These are phyloP conservation scores for Candida nemodendra DNA, from an alignment of 805 yeast genomes.

Conservation along the genomic window DNA sequence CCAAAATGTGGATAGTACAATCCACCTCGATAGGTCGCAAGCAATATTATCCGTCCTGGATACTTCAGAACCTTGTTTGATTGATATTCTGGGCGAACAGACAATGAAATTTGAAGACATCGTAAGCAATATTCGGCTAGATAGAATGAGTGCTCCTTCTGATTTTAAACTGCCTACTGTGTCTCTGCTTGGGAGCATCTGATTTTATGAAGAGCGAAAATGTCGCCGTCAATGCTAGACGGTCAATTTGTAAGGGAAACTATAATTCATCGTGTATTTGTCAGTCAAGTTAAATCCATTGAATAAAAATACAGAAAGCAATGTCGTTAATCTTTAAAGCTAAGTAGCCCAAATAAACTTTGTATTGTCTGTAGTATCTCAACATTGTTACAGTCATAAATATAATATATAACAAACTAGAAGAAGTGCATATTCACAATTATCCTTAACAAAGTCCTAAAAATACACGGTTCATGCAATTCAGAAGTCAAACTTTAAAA, in stretches of 20 bases:
- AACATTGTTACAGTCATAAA: too few relatives aligned
- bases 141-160: conserved; percentile 48
- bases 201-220: conserved; percentile 52
- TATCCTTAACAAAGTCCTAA: background rate
- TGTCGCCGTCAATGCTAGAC: conserved; percentile 51
- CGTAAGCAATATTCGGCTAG: conserved; percentile 41
- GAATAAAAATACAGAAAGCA: background rate
- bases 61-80: conserved; percentile 48
- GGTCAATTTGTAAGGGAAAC: conserved; percentile 24
- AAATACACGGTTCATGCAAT: background rate
- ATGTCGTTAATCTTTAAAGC: too few relatives aligned
- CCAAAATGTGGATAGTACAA: too few relatives aligned
- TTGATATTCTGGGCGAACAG: conserved; percentile 29
- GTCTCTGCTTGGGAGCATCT: conserved; percentile 48
- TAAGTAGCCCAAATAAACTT: too few relatives aligned
- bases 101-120: conserved; percentile 29
- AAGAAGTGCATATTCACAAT: too few relatives aligned
- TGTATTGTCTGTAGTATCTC: too few relatives aligned
- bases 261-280: background rate
- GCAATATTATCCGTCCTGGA: too few relatives aligned
- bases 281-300: conserved; percentile 3
- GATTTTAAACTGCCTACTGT: conserved; percentile 46
- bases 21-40: too few relatives aligned
- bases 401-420: too few relatives aligned
- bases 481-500: background rate